Percentiles rank a stretch among this genome's conserved stretches.
phyloP scores from a whole-genome alignment of 2,329 filamentous ascomycete genomes.

The Ascochyta fabae region DNA sequence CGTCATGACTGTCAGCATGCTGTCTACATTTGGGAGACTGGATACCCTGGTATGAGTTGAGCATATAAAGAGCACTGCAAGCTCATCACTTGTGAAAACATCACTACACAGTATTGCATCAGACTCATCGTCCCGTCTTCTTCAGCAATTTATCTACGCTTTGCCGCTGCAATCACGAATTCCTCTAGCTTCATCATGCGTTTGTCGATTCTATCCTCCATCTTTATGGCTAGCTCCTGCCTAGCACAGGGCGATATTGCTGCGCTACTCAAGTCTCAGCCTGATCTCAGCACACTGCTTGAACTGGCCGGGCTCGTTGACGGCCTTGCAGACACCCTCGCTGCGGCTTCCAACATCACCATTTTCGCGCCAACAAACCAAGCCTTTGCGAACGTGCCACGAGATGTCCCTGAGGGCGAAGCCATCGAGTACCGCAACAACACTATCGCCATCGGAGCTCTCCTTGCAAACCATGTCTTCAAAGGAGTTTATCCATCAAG shows the following conservation, averaged over 20 bases:
- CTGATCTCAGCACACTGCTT: constrained; percentile 41
- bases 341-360: constrained; percentile 58
- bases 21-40: constrained; percentile 3
- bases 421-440: constrained; percentile 43
- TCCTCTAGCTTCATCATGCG: constrained; percentile 25
- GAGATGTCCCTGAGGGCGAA: constrained; percentile 33
- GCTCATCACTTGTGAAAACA: background rate
- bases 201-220: constrained; percentile 23
- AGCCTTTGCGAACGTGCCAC: constrained; percentile 48
- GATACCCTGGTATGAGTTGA: background rate
- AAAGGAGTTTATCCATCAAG: constrained; percentile 55
- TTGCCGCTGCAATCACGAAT: background rate
- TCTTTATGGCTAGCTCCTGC: constrained; percentile 29
- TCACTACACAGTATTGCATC: constrained; percentile 4
- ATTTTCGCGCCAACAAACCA: constrained; percentile 63
- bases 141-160: background rate
- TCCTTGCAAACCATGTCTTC: constrained; percentile 65
- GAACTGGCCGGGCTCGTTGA: constrained; percentile 49
- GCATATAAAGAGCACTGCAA: constrained; percentile 17
- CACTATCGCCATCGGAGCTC: constrained; percentile 48
- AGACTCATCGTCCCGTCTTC: background rate
- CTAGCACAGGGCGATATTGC: constrained; percentile 42
- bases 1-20: constrained; percentile 12
- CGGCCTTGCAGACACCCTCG: constrained; percentile 48
- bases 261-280: constrained; percentile 39